A percentile compares a stretch with the other conserved stretches of the same genome.
Conservation (phyloP, 2,329 filamentous ascomycete genomes). For the Pseudocercospora macadamiae region DNA sequence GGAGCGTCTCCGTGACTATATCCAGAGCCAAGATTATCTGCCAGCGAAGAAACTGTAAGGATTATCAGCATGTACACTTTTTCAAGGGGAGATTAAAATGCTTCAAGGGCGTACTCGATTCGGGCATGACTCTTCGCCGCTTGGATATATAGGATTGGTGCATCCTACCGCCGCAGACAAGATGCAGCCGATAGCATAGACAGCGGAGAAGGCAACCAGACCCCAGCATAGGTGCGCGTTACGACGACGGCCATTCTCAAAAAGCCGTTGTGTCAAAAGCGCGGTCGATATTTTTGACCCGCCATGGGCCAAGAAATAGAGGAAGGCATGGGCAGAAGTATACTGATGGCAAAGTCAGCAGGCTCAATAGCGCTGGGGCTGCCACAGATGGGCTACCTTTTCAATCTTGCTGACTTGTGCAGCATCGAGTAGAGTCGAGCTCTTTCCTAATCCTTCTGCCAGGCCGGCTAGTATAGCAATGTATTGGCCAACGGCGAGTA, state of each 20-base stretch:
- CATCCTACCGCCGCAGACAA: slow-evolving; percentile 16
- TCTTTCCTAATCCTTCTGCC: slow-evolving; percentile 25
- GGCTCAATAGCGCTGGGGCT: neutral
- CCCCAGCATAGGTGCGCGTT: slow-evolving; percentile 19
- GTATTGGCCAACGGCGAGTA: slow-evolving; percentile 30
- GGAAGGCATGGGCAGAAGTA: slow-evolving; percentile 16
- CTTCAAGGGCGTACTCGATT: slow-evolving; percentile 12
- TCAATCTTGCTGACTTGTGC: slow-evolving; percentile 14
- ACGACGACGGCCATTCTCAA: slow-evolving; percentile 22
- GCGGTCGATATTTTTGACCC: slow-evolving; percentile 27
- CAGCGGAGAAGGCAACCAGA: slow-evolving; percentile 12
- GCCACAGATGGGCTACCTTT: slow-evolving; percentile 8
- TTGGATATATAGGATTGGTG: slow-evolving; percentile 7
- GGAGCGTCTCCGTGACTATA: slow-evolving; percentile 21
- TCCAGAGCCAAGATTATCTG: slow-evolving; percentile 22
- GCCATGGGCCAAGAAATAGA: slow-evolving; percentile 23
- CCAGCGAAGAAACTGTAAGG: slow-evolving; percentile 20
- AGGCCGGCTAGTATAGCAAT: slow-evolving; percentile 27
- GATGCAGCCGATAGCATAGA: slow-evolving; percentile 19
- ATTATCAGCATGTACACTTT: neutral
- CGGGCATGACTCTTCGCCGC: slow-evolving; percentile 8
- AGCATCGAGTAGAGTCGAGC: slow-evolving; percentile 7
- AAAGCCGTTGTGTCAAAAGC: slow-evolving; percentile 23
- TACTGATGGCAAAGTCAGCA: slow-evolving; percentile 15
- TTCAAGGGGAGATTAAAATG: neutral